Evolutionary conservation across 306 rosid species (phyloP).

Genomic region (Bauhinia variegata): DNA sequence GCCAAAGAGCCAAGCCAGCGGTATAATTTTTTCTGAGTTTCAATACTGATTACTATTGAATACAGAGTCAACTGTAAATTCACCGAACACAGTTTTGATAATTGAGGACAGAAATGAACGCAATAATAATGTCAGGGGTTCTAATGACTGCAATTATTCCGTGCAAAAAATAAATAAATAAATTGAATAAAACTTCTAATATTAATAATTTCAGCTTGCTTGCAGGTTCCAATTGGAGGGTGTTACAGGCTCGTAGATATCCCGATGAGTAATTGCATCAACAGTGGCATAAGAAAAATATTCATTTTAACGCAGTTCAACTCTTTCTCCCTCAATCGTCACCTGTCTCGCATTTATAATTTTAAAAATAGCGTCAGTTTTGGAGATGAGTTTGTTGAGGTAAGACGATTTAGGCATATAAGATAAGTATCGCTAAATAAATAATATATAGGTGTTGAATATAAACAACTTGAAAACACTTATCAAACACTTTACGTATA

Average conservation of each 20-base stretch:
- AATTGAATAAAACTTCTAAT: conserved; percentile 11
- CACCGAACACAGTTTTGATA: not conserved
- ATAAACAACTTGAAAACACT: conserved; percentile 7
- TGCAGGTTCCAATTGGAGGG: conserved; percentile 94
- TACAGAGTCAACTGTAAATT: not conserved
- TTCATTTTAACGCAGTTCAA: conserved; percentile 82
- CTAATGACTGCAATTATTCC: not conserved
- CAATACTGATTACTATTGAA: no score
- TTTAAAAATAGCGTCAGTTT: conserved; percentile 77
- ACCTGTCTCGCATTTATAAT: conserved; percentile 73
- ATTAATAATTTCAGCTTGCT: not conserved
- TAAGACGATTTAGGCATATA: conserved; percentile 25
- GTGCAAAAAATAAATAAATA: no score
- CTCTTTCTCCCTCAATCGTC: conserved; percentile 91
- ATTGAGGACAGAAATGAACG: not conserved
- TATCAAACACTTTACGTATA: not conserved
- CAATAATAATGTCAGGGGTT: not conserved
- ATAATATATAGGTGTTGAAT: not conserved
- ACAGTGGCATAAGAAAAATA: conserved; percentile 81
- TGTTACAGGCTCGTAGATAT: conserved; percentile 87
- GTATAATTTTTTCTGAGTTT: conserved; percentile 46
- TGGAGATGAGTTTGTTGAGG: conserved; percentile 94
- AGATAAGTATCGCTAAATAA: not conserved
- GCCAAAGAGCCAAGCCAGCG: conserved; percentile 93
- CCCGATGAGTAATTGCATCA: conserved; percentile 96